These are phyloP conservation scores for Sugiyamaella qingdaonensis DNA, from an alignment of 805 yeast genomes.

Conservation along the genomic window DNA sequence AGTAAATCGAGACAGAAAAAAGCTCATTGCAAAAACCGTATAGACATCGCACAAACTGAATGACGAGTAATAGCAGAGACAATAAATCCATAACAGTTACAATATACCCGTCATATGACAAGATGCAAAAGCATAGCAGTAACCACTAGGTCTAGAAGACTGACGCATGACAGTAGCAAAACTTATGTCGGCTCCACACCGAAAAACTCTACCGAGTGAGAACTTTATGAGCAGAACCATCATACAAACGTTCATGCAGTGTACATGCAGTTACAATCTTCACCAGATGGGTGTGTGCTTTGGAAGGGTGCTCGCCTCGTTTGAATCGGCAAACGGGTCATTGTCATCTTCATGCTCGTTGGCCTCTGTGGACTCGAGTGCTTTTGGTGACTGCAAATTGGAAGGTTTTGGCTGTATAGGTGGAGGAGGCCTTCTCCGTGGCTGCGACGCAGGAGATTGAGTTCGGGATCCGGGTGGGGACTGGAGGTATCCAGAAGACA, in stretches of 20 bases:
- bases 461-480: not conserved
- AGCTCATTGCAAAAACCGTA: not conserved
- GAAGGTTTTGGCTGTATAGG: constrained; percentile 20
- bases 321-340: constrained; percentile 54
- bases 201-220: no score
- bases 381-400: constrained; percentile 15
- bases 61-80: no score
- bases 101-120: no score
- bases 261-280: not conserved
- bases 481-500: not conserved
- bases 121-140: no score
- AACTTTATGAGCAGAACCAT: no score
- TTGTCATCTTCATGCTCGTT: constrained; percentile 27
- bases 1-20: not conserved
- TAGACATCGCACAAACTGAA: not conserved
- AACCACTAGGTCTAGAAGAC: no score
- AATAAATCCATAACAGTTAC: no score
- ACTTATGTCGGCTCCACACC: no score
- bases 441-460: not conserved
- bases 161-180: no score
- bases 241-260: no score
- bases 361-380: constrained; percentile 13
- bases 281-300: constrained; percentile 25
- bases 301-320: constrained; percentile 27
- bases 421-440: constrained; percentile 26